These are phyloP conservation scores for Pyricularia sp. DNA, from an alignment of 2,329 filamentous ascomycete species.

Conservation along the genomic window DNA sequence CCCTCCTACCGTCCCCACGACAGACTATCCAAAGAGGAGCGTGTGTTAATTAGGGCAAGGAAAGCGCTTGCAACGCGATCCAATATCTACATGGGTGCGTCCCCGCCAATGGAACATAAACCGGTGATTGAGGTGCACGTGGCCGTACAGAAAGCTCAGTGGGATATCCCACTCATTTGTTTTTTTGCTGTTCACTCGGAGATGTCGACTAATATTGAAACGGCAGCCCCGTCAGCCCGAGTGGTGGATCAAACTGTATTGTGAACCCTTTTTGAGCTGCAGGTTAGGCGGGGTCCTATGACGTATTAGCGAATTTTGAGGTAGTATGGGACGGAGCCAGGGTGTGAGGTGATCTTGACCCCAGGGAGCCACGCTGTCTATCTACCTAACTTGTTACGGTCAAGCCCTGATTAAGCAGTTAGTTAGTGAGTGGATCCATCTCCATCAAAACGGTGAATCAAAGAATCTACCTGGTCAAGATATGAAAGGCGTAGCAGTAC, in stretches of 20 bases:
- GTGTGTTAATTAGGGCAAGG: not conserved
- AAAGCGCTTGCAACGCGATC: not conserved
- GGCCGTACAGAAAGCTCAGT: not conserved
- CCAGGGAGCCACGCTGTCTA: not conserved
- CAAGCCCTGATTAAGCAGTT: not conserved
- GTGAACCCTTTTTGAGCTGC: not conserved
- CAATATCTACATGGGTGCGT: not conserved
- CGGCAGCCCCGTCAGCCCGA: not conserved
- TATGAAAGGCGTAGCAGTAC: not conserved
- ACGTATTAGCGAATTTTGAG: not conserved
- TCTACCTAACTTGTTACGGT: not conserved
- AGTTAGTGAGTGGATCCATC: not conserved
- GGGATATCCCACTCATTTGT: not conserved
- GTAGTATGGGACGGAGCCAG: not conserved
- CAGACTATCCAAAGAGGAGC: not conserved
- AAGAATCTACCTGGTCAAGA: not conserved
- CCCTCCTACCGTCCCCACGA: not conserved
- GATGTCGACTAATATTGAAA: not conserved
- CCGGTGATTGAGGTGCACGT: not conserved
- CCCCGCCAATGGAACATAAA: not conserved
- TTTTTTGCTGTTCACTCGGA: not conserved
- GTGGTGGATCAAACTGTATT: not conserved
- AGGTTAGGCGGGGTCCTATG: not conserved
- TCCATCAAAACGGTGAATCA: not conserved
- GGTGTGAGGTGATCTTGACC: not conserved